Evolutionary conservation across 1,284 basidiomycete genomes (phyloP), one percentile per base, ranked within the genome.

Genomic region (Volvariella volvacea): DNA sequence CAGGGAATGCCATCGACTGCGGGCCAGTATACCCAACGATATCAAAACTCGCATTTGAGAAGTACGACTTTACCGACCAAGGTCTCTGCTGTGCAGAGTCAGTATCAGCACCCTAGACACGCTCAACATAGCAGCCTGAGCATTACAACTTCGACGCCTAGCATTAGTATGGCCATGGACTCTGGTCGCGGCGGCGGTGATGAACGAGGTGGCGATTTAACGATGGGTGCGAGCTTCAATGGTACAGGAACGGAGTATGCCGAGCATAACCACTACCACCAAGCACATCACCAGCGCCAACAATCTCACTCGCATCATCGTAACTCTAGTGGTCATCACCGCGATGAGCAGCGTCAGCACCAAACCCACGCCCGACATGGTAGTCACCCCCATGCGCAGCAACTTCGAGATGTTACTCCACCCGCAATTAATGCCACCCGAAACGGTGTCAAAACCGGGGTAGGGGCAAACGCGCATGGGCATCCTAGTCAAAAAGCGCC

Each of bases 61-160:
- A 60, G 63, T 33, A 61, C 60, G n/a, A 68, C 66, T 14, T 57
- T 65, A 45, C 66, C 57, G 22, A 57, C 58, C 22, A 52, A 55
- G 12, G 25, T 28, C 25, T 28, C 25, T 6, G 25, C 6, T 12
- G 25, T 28, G 25, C 25, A 28, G 12, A 28, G 25, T 47, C 63
- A 57, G 21, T 50, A 53, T 20, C 55, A 56, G 25, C 57, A 58
- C 44, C 58, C 62, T 51, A 57, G 70, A 6, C 67, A 70, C 54
- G 62, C 58, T 51, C 64, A 68, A 51, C 67, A 68, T 48, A 71
- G 53, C 49, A 71, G 68, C 50, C 65, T 71, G 63, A 74, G 59
- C 48, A 61, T 60, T 47, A 59, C 59, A 3, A 51, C 48, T 34
- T 57, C 58, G 47, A 38, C 48, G 54, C 41, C 52, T 52, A 30